Evolutionary conservation across 805 yeast species (phyloP).

Genomic region (Schwanniomyces sp.): DNA sequence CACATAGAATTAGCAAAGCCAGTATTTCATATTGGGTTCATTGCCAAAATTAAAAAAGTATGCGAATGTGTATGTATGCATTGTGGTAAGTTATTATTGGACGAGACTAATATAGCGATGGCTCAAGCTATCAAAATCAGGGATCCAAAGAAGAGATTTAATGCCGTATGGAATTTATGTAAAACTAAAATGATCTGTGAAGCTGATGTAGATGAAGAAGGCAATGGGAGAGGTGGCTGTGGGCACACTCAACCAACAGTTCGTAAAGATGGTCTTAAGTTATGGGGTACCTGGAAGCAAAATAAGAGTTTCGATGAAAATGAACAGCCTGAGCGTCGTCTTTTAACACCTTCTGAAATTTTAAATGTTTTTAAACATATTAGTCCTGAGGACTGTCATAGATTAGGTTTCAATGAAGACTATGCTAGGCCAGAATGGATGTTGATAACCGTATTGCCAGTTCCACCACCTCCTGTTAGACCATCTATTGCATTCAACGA

Average conservation of each 20-base stretch:
- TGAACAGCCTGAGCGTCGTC: constrained; percentile 89
- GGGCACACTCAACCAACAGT: constrained; percentile 96
- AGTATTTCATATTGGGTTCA: constrained; percentile 97
- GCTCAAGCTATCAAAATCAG: constrained; percentile 85
- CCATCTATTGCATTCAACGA: constrained; percentile 98
- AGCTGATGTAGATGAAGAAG: constrained; percentile 57
- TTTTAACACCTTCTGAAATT: constrained; percentile 85
- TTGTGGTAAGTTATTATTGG: constrained; percentile 91
- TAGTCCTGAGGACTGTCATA: constrained; percentile 74
- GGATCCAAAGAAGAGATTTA: constrained; percentile 94
- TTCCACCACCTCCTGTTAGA: constrained; percentile 99
- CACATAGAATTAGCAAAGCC: constrained; percentile 98
- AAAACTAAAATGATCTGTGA: constrained; percentile 95
- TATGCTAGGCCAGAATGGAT: constrained; percentile 99
- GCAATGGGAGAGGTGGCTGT: constrained; percentile 88
- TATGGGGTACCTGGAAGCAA: constrained; percentile 98
- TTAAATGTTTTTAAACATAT: constrained; percentile 91
- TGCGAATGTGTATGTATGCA: constrained; percentile 98
- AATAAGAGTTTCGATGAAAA: constrained; percentile 79
- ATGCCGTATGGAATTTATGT: constrained; percentile 93
- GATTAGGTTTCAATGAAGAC: constrained; percentile 89
- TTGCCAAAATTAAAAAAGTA: constrained; percentile 89
- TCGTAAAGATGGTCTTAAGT: constrained; percentile 92
- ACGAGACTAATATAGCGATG: constrained; percentile 78
- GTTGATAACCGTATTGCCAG: constrained; percentile 95